These are phyloP conservation scores for Hordeum marinum DNA, from an alignment of 176 grass and related monocot species.

Conservation along the genomic window DNA sequence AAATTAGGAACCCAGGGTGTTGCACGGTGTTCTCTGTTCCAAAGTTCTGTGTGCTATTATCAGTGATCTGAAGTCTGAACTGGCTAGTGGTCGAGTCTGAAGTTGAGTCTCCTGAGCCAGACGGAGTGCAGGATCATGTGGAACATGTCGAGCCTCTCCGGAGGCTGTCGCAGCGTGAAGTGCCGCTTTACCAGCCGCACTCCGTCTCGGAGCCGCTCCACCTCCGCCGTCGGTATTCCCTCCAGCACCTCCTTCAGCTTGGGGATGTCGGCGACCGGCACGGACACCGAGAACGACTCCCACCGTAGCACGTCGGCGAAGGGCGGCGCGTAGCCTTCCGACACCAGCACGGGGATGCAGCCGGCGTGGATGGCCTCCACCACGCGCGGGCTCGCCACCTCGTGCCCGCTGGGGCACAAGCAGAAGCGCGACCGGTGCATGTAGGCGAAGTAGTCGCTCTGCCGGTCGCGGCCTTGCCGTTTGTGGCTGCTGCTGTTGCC, in stretches of 20 bases:
- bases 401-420: conserved; percentile 67
- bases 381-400: conserved; percentile 75
- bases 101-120: conserved; percentile 75
- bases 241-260: conserved; percentile 48
- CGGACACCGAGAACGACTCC: conserved; percentile 68
- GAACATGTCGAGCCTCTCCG: conserved; percentile 63
- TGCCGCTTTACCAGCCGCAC: conserved; percentile 56
- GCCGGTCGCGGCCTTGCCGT: neutral
- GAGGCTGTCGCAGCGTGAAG: conserved; percentile 52
- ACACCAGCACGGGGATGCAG: conserved; percentile 66
- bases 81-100: neutral
- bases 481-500: neutral
- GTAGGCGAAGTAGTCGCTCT: conserved; percentile 50
- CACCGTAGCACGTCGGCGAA: conserved; percentile 69
- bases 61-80: neutral
- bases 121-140: conserved; percentile 85
- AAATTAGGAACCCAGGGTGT: too few species aligned
- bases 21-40: too few species aligned
- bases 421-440: conserved; percentile 66
- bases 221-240: conserved; percentile 41
- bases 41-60: neutral
- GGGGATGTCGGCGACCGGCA: conserved; percentile 43
- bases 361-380: conserved; percentile 77
- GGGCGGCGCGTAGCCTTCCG: conserved; percentile 46
- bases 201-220: conserved; percentile 44